phyloP scores from a whole-genome alignment of 2,329 filamentous ascomycete genomes.

The Penicillium sp. region DNA sequence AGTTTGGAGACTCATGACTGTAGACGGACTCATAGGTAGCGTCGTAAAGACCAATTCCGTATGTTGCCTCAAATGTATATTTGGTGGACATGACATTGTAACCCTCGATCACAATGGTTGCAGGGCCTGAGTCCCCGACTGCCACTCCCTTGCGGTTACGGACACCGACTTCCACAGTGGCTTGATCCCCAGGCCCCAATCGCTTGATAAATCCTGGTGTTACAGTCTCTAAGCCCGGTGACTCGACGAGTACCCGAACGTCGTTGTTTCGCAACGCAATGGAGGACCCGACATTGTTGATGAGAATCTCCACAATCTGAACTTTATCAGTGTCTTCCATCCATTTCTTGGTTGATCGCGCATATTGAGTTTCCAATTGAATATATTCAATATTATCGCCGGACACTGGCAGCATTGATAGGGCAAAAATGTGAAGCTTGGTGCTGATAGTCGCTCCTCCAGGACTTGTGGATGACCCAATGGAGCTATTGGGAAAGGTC shows the following conservation, averaged over 20 bases:
- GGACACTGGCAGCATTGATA: slow-evolving; percentile 35
- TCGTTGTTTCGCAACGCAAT: slow-evolving; percentile 35
- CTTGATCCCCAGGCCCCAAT: slow-evolving; percentile 43
- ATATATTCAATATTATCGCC: slow-evolving; percentile 4
- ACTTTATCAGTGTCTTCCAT: slow-evolving; percentile 40
- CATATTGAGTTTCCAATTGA: slow-evolving; percentile 38
- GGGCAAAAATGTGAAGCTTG: slow-evolving; percentile 41
- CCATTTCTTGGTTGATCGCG: slow-evolving; percentile 45
- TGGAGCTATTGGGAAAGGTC: slow-evolving; percentile 38
- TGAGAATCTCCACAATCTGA: slow-evolving; percentile 39
- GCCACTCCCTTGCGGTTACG: slow-evolving; percentile 31
- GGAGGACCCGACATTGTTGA: slow-evolving; percentile 40
- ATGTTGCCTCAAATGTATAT: slow-evolving; percentile 38
- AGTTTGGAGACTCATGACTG: slow-evolving; percentile 50
- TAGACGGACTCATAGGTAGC: slow-evolving; percentile 42
- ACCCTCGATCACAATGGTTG: slow-evolving; percentile 31
- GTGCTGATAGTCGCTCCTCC: slow-evolving; percentile 24
- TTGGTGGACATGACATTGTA: slow-evolving; percentile 19
- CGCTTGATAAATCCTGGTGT: slow-evolving; percentile 38
- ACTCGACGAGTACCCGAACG: slow-evolving; percentile 36
- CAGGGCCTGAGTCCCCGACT: slow-evolving; percentile 30
- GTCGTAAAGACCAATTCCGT: slow-evolving; percentile 34
- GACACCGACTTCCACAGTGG: slow-evolving; percentile 39
- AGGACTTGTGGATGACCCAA: slow-evolving; percentile 28
- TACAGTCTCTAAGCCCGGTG: slow-evolving; percentile 35